Base-by-base conservation (phyloP, 768 basidiomycete species). In the Podaxis rugospora region DNA sequence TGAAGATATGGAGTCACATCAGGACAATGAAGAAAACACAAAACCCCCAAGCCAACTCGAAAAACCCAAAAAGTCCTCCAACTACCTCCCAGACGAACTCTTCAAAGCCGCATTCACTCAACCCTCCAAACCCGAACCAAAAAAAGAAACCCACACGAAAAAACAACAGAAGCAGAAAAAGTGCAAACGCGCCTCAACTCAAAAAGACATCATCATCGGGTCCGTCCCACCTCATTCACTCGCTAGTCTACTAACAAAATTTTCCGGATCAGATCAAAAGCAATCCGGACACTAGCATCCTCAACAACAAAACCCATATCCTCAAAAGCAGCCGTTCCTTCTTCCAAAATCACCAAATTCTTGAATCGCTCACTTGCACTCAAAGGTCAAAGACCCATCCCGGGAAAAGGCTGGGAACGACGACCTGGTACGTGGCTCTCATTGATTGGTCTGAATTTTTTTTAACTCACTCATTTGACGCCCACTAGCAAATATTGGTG, bases 51-150 rank as follows among this genome's bases (percentile, higher is more conserved):
- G n/a, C 39, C 21, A 50, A 61, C n/a, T 58, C 4, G 36, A 25
- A 27, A 21, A 39, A 42, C 18, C 28, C 36, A 52, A 59, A 39
- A 49, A 39, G 0, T 14, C 62, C 2, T 21, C 63, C 16, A 74
- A 82, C 51, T 83, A 88, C 69, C 84, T 89, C 28, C 85, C 86
- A 1, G 88, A 89, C 66, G 82, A 86, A 63, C 74, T 89, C 18
- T 90, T 89, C 69, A 65, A 73, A 0, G 76, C 84, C 61, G 87
- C 86, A 0, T 83, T 87, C 64, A 49, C 61, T 25, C 57, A 63
- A 46, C 6, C 39, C 36, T 3, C 57, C 21, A 40, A 44, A 13
- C 16, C 62, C 4, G 66, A 66, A 63, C 18, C 62, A 57, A 59
- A 66, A 32, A 63, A 73, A 62, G 64, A 64, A 68, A 60, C 57